Conservation (phyloP, 371 early-diverging fungal genomes). For the Mucor sp. region DNA sequence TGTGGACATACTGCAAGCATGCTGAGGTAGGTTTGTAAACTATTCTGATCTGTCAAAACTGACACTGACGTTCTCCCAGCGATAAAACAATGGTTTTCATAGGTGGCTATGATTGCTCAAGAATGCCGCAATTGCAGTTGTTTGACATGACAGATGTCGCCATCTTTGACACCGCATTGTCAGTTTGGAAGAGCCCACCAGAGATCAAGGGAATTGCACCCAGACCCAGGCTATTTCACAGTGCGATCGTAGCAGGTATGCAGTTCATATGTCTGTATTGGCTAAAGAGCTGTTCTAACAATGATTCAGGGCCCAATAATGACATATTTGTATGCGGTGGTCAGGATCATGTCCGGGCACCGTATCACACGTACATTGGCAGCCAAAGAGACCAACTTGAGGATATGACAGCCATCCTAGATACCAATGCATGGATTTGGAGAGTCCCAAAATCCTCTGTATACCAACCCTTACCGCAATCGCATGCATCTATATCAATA, state of each 20-base stretch:
- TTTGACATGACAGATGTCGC: not conserved
- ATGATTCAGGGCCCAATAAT: not conserved
- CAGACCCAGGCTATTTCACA: conserved; percentile 5
- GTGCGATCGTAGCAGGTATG: conserved; percentile 8
- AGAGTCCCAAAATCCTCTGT: not conserved
- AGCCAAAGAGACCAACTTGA: not conserved
- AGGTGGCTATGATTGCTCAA: conserved; percentile 7
- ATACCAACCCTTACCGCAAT: conserved; percentile 17
- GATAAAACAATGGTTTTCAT: conserved; percentile 10
- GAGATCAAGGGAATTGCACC: conserved; percentile 6
- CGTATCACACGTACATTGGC: conserved; percentile 15
- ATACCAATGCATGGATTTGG: conserved; percentile 17
- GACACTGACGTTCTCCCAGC: not conserved
- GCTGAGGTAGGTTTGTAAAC: conserved; percentile 1
- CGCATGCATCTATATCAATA: not conserved
- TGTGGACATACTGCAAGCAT: conserved; percentile 20
- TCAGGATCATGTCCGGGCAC: not conserved
- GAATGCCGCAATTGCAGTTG: not conserved
- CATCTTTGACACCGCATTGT: not conserved
- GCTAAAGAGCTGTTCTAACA: not conserved
- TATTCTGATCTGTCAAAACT: not conserved
- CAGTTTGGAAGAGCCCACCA: not conserved
- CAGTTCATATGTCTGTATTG: no score
- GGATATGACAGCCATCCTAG: conserved; percentile 9
- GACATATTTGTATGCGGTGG: conserved; percentile 20